phyloP scores from a whole-genome alignment of 2,329 filamentous ascomycete genomes.

The Phyllosticta ampelicida region DNA sequence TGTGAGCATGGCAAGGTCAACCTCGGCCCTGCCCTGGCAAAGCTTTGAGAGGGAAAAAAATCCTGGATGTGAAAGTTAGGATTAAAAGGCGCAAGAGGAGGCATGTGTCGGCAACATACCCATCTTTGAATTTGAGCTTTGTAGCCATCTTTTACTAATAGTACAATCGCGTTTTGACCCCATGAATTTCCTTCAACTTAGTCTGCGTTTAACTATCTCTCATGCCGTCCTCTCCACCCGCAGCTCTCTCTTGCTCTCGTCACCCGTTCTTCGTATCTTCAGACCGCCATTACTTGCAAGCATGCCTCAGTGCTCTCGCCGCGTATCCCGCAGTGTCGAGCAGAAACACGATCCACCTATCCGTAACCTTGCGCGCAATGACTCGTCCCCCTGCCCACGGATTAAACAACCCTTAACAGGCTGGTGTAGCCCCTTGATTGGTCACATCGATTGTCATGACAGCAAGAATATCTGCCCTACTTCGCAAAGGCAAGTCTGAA shows the following conservation, averaged over 20 bases:
- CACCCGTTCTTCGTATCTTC: background rate
- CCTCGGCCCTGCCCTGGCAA: slow-evolving; percentile 1
- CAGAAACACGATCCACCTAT: background rate
- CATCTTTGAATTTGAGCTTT: background rate
- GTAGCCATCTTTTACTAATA: background rate
- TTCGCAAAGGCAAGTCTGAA: background rate
- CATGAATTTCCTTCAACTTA: background rate
- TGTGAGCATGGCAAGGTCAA: slow-evolving; percentile 29
- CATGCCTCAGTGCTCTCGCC: background rate
- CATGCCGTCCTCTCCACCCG: background rate
- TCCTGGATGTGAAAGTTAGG: background rate
- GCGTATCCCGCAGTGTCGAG: background rate
- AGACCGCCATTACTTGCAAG: background rate
- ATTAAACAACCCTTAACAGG: background rate
- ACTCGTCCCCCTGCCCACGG: background rate
- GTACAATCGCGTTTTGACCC: background rate
- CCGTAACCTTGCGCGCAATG: background rate
- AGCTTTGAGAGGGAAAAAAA: slow-evolving; percentile 1
- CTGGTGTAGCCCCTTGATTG: background rate
- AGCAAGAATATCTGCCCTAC: no score
- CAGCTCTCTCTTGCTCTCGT: background rate
- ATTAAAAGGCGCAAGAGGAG: background rate
- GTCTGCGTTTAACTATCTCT: background rate
- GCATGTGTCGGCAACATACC: background rate
- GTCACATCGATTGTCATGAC: background rate